Evolutionary conservation across 1,284 basidiomycete genomes (phyloP).

Genomic region (Sporisorium graminicola): DNA sequence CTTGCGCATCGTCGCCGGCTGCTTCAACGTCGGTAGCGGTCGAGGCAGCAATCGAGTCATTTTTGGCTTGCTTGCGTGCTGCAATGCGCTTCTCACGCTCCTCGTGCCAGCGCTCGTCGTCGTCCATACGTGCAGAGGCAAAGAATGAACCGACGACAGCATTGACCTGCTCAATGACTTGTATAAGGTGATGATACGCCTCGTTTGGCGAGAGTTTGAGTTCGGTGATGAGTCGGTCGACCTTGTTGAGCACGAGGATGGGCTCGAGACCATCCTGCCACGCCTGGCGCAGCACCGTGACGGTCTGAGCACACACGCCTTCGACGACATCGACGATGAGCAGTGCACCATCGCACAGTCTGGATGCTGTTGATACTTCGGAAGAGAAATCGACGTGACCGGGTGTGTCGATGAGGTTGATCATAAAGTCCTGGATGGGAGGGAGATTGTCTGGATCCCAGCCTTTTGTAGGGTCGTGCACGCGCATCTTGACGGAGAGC

Average conservation of each 20-base stretch:
- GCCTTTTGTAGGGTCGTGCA: conserved; percentile 42
- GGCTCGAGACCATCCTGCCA: conserved; percentile 91
- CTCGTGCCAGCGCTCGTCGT: conserved; percentile 93
- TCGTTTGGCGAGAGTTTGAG: conserved; percentile 90
- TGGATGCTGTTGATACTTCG: conserved; percentile 93
- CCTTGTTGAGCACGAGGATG: conserved; percentile 96
- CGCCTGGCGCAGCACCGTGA: conserved; percentile 93
- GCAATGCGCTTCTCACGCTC: conserved; percentile 85
- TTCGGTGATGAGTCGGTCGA: conserved; percentile 94
- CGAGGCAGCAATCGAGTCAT: conserved; percentile 53
- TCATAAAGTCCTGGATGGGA: conserved; percentile 75
- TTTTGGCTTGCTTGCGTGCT: conserved; percentile 76
- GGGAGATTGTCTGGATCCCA: conserved; percentile 59
- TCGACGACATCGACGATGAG: conserved; percentile 98
- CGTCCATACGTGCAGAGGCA: conserved; percentile 90
- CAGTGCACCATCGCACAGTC: conserved; percentile 93
- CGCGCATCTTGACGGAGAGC: conserved; percentile 65
- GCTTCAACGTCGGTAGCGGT: conserved; percentile 75
- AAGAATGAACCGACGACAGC: conserved; percentile 98
- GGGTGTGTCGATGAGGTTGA: conserved; percentile 98
- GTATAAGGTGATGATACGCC: conserved; percentile 91
- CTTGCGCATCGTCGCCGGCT: conserved; percentile 71
- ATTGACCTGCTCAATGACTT: conserved; percentile 96
- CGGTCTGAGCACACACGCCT: conserved; percentile 97
- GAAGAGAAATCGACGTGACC: conserved; percentile 99